These are phyloP conservation scores for Gryganskiella cystojenkinii DNA, from an alignment of 192 early-diverging fungal genomes.

Conservation along the genomic window DNA sequence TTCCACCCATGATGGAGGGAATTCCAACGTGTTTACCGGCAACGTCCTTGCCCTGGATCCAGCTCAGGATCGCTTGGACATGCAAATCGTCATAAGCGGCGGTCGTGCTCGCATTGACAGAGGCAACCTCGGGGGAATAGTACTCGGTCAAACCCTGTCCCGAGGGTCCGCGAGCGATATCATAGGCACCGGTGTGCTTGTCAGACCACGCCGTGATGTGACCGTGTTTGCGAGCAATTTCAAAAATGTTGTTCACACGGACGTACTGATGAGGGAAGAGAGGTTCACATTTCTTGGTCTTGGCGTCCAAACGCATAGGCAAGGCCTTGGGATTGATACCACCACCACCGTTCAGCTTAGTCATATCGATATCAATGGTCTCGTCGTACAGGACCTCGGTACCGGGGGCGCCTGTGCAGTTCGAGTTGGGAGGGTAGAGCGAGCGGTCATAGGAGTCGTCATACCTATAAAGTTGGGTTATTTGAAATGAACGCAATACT, in stretches of 20 bases:
- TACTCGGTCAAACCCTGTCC: constrained; percentile 2
- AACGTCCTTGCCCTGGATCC: constrained; percentile 18
- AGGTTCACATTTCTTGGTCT: constrained; percentile 1
- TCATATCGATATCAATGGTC: constrained; percentile 12
- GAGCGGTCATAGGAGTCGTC: constrained; percentile 18
- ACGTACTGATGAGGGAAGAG: constrained; percentile 12
- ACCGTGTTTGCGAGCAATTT: constrained; percentile 11
- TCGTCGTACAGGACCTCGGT: constrained; percentile 12
- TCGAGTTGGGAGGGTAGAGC: constrained; percentile 8
- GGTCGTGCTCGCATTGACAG: not conserved
- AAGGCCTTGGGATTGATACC: constrained; percentile 7
- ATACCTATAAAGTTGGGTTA: too few species aligned
- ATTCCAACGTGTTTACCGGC: constrained; percentile 5
- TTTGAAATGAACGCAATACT: too few species aligned
- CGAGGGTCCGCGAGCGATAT: constrained; percentile 7
- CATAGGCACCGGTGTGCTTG: constrained; percentile 17
- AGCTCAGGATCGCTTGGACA: constrained; percentile 4
- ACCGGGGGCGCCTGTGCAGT: constrained; percentile 4
- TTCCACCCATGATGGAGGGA: constrained; percentile 3
- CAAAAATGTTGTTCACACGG: constrained; percentile 10
- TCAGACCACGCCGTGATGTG: constrained; percentile 14
- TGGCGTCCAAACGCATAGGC: not conserved
- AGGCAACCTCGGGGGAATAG: constrained; percentile 6
- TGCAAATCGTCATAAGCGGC: constrained; percentile 11
- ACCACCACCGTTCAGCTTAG: constrained; percentile 5